Conservation (phyloP, 1,139 yeast species). For the Blastobotrys proliferans region DNA sequence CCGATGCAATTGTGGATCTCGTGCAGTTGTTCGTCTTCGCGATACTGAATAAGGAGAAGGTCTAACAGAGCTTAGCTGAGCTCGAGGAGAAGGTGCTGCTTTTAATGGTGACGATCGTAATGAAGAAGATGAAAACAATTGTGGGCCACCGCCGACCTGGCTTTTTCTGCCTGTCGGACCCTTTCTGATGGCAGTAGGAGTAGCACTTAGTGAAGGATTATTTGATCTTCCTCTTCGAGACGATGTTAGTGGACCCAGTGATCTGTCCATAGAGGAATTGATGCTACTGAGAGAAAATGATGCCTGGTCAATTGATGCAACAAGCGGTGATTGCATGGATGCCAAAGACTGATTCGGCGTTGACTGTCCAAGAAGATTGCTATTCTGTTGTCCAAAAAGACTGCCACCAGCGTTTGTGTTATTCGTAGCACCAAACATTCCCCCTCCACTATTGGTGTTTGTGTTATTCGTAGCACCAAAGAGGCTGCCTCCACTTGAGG, state of each 20-base stretch:
- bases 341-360: constrained; percentile 15
- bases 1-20: constrained; percentile 4
- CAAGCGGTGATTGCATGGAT: constrained; percentile 16
- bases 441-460: constrained; percentile 22
- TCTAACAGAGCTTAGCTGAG: constrained; percentile 8
- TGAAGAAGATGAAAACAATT: too few relatives aligned
- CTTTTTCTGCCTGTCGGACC: too few relatives aligned
- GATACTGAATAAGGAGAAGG: constrained; percentile 12
- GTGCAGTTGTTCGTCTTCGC: constrained; percentile 3
- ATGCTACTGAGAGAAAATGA: constrained; percentile 51
- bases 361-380: constrained; percentile 2
- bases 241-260: constrained; percentile 22
- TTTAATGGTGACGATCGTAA: constrained; percentile 7
- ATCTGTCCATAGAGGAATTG: constrained; percentile 29
- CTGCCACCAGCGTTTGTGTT: constrained; percentile 1
- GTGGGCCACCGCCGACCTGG: too few relatives aligned
- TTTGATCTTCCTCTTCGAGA: constrained; percentile 13
- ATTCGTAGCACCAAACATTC: constrained; percentile 34
- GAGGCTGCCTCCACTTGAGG: constrained; percentile 19
- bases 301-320: constrained; percentile 51
- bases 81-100: constrained; percentile 16
- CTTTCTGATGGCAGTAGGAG: constrained; percentile 11
- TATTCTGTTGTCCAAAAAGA: constrained; percentile 1
- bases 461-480: constrained; percentile 18
- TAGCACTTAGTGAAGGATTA: constrained; percentile 4